phyloP scores from a whole-genome alignment of 371 early-diverging fungal genomes.

The Zancudomyces culisetae region DNA sequence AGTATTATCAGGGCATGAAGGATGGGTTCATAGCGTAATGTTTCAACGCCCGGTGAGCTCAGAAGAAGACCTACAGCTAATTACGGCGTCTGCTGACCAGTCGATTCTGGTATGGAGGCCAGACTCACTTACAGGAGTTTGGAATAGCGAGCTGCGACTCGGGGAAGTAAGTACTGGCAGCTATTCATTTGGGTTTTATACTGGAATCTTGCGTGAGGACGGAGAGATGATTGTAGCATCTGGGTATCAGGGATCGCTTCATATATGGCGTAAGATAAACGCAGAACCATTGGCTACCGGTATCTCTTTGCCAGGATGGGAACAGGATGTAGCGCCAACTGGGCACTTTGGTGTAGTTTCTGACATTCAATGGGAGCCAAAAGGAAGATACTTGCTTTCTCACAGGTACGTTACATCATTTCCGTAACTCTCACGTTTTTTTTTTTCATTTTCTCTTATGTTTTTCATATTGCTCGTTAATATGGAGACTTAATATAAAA shows the following conservation, averaged over 20 bases:
- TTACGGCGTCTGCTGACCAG: conserved; percentile 85
- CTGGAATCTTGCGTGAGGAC: conserved; percentile 48
- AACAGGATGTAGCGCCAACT: conserved; percentile 44
- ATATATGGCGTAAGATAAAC: conserved; percentile 40
- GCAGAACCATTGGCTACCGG: background rate
- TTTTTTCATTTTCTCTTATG: background rate
- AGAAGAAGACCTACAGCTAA: conserved; percentile 45
- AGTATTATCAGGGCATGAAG: conserved; percentile 86
- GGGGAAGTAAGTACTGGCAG: conserved; percentile 92
- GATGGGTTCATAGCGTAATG: conserved; percentile 74
- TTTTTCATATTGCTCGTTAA: background rate
- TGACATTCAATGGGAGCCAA: conserved; percentile 66
- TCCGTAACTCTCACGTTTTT: background rate
- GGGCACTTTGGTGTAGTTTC: conserved; percentile 65
- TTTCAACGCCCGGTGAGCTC: conserved; percentile 40
- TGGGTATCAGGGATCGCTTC: conserved; percentile 76
- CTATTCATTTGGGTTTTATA: conserved; percentile 60
- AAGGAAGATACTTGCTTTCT: conserved; percentile 42
- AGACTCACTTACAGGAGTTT: conserved; percentile 57
- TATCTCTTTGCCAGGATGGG: conserved; percentile 27
- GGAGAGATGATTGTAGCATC: conserved; percentile 49
- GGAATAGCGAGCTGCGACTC: conserved; percentile 66
- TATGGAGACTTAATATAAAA: background rate
- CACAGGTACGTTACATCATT: conserved; percentile 30
- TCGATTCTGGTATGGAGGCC: conserved; percentile 84